These are phyloP conservation scores for Aspergillus fructus DNA, from an alignment of 2,329 filamentous ascomycete species.

Conservation along the genomic window DNA sequence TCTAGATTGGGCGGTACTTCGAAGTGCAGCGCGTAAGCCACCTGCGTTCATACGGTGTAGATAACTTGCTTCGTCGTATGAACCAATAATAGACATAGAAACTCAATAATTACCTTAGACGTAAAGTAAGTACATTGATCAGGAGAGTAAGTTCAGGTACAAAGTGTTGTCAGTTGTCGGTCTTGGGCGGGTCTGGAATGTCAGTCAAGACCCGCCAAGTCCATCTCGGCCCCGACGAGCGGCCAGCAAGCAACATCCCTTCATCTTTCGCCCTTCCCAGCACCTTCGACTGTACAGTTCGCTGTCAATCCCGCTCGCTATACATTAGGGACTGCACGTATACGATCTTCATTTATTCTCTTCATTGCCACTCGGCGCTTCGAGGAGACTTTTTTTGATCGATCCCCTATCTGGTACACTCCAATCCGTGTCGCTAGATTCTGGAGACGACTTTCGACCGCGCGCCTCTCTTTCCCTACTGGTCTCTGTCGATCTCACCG, in stretches of 20 bases:
- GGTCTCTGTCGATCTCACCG: neutral
- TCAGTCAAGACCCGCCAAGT: neutral
- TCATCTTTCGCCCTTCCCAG: neutral
- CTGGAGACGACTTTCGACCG: neutral
- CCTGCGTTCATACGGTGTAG: too few relatives aligned
- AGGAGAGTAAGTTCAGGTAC: neutral
- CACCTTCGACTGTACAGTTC: neutral
- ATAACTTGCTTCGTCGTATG: neutral
- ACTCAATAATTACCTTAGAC: neutral
- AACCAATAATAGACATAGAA: neutral
- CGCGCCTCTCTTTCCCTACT: neutral
- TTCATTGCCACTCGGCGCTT: neutral
- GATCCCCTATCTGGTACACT: neutral
- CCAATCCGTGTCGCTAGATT: neutral
- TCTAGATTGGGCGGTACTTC: neutral
- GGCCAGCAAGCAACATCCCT: neutral
- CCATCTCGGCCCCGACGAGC: neutral
- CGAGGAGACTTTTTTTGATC: neutral
- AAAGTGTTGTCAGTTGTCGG: neutral
- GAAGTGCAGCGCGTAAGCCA: neutral
- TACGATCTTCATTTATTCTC: neutral
- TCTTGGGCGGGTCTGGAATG: neutral
- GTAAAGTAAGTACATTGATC: neutral
- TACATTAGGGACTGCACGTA: neutral
- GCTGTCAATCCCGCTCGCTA: constrained; percentile 13